Evolutionary conservation across 1,284 basidiomycete species (phyloP).

Genomic region (Apiotrichum domesticum): DNA sequence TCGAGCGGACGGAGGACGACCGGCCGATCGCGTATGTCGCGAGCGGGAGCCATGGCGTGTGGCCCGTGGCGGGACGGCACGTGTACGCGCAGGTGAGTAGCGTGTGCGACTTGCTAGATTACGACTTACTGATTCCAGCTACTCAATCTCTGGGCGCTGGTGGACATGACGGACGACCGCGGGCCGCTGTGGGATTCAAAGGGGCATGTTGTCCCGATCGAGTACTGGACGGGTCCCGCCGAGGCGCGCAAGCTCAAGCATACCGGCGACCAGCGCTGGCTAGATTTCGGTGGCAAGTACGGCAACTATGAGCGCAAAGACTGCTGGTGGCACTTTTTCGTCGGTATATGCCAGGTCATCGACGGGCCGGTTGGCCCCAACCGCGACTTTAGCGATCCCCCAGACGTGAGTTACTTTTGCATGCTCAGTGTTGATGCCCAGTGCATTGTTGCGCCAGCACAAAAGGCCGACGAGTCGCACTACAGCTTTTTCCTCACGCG

Average conservation of each 20-base stretch:
- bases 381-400: constrained; percentile 31
- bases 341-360: constrained; percentile 37
- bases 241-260: constrained; percentile 21
- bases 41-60: constrained; percentile 41
- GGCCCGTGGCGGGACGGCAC: constrained; percentile 39
- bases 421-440: constrained; percentile 1
- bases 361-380: constrained; percentile 39
- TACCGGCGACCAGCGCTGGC: constrained; percentile 27
- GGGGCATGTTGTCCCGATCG: constrained; percentile 29
- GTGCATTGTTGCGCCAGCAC: constrained; percentile 29
- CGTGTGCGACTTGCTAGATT: constrained; percentile 17
- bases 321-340: constrained; percentile 39
- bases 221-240: constrained; percentile 33
- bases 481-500: constrained; percentile 31
- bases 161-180: constrained; percentile 38
- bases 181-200: constrained; percentile 43
- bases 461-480: constrained; percentile 10
- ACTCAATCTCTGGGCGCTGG: constrained; percentile 30
- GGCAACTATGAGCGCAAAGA: constrained; percentile 36
- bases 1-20: constrained; percentile 22
- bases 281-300: constrained; percentile 37
- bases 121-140: constrained; percentile 25
- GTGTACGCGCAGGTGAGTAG: constrained; percentile 32
- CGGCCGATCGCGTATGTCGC: constrained; percentile 41
- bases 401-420: constrained; percentile 23